phyloP scores from a whole-genome alignment of 208 protist species.

The Acanthamoeba rhysodes region DNA sequence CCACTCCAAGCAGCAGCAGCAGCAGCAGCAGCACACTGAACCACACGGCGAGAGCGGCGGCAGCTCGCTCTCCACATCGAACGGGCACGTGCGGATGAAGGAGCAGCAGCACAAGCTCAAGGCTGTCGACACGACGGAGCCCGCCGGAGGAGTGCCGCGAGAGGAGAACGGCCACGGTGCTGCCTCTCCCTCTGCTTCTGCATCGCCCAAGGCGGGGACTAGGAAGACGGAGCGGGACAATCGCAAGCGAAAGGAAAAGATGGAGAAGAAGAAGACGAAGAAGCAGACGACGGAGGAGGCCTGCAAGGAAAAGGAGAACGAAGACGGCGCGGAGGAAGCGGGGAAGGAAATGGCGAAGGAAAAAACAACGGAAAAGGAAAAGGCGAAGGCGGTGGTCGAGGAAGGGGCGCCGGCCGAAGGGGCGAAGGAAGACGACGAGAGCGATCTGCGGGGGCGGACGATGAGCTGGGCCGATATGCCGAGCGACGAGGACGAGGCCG shows the following conservation, averaged over 20 bases:
- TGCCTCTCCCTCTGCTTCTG: background rate
- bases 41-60: background rate
- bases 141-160: background rate
- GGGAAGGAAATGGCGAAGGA: background rate
- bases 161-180: background rate
- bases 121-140: background rate
- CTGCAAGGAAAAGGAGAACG: too few relatives aligned
- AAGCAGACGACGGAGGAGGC: too few relatives aligned
- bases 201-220: background rate
- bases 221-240: background rate
- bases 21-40: background rate
- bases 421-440: background rate
- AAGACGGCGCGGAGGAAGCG: background rate
- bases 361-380: background rate
- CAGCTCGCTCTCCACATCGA: background rate
- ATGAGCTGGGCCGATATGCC: background rate
- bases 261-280: slow-evolving; percentile 16
- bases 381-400: background rate
- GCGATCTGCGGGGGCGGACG: background rate
- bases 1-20: background rate
- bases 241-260: slow-evolving; percentile 3
- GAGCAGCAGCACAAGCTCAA: background rate
- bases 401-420: background rate
- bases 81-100: background rate
- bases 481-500: slow-evolving; percentile 30